A percentile compares a stretch with the other conserved stretches of the same genome.
phyloP scores from a whole-genome alignment of 2,329 filamentous ascomycete species.

The Colletotrichum zoysiae region DNA sequence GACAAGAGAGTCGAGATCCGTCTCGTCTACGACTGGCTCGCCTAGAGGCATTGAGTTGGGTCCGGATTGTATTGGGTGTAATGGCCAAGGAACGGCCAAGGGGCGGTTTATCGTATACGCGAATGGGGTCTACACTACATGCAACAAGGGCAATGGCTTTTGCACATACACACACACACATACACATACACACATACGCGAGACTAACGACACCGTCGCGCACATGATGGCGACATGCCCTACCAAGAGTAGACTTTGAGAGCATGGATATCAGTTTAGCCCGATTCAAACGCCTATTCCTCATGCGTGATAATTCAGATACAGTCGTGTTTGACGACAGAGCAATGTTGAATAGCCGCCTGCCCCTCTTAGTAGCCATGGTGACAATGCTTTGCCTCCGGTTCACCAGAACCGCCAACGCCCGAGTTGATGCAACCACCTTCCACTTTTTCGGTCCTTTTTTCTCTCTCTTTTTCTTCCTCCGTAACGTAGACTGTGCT shows the following conservation, averaged over 20 bases:
- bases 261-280: slow-evolving; percentile 17
- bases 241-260: slow-evolving; percentile 29
- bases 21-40: slow-evolving; percentile 68
- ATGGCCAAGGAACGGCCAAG: slow-evolving; percentile 33
- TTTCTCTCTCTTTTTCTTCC: too few species aligned
- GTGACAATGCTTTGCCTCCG: slow-evolving; percentile 17
- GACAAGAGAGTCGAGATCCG: slow-evolving; percentile 61
- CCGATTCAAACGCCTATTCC: slow-evolving; percentile 11
- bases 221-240: background rate
- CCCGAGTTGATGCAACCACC: slow-evolving; percentile 40
- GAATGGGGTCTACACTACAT: background rate
- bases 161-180: background rate
- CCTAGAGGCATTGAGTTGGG: slow-evolving; percentile 15
- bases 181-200: background rate
- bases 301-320: background rate
- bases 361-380: background rate
- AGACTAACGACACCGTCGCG: background rate
- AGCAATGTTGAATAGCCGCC: slow-evolving; percentile 49
- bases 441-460: slow-evolving; percentile 8
- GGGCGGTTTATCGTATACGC: slow-evolving; percentile 23
- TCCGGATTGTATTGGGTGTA: background rate
- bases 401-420: slow-evolving; percentile 35
- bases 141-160: background rate
- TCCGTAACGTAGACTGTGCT: slow-evolving; percentile 4
- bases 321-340: slow-evolving; percentile 10